A percentile compares a stretch with the other conserved stretches of the same genome.
These are phyloP conservation scores for Chlamydomonas applanata DNA, from an alignment of 139 green algal species.

Conservation along the genomic window DNA sequence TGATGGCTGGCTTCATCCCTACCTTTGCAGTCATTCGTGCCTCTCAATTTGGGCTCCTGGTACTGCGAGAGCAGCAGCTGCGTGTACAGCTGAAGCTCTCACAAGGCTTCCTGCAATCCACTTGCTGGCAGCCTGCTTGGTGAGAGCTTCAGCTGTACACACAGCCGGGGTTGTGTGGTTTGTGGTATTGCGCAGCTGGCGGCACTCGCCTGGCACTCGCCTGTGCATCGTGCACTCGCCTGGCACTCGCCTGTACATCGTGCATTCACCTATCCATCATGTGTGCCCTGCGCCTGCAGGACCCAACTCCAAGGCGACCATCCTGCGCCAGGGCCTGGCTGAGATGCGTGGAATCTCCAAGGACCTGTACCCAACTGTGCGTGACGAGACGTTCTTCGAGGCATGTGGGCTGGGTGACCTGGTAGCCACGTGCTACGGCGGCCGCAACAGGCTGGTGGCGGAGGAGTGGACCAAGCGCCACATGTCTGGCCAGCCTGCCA, in stretches of 20 bases:
- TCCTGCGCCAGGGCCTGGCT: slow-evolving; percentile 64
- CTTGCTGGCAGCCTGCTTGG: background rate
- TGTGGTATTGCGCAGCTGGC: too few relatives aligned
- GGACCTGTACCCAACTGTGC: slow-evolving; percentile 45
- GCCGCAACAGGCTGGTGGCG: slow-evolving; percentile 69
- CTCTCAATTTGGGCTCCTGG: background rate
- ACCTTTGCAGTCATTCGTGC: background rate
- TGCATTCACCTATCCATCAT: background rate
- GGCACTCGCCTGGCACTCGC: too few relatives aligned
- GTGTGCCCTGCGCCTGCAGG: slow-evolving; percentile 27
- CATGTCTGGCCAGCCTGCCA: slow-evolving; percentile 19
- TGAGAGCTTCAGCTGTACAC: too few relatives aligned
- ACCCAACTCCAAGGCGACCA: slow-evolving; percentile 66
- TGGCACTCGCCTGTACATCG: background rate
- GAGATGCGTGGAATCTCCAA: slow-evolving; percentile 63
- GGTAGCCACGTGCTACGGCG: slow-evolving; percentile 75
- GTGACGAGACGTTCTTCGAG: slow-evolving; percentile 77
- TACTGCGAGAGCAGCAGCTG: too few relatives aligned
- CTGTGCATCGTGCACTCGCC: too few relatives aligned
- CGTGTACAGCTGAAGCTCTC: too few relatives aligned
- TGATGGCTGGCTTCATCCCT: background rate
- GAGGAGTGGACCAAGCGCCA: slow-evolving; percentile 39
- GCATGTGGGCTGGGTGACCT: slow-evolving; percentile 71
- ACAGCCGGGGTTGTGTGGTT: too few relatives aligned
- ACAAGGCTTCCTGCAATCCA: background rate